A percentile compares a stretch with the other conserved stretches of the same genome.
phyloP scores from a whole-genome alignment of 1,284 basidiomycete species.

The Sanguinoderma infundibulare region DNA sequence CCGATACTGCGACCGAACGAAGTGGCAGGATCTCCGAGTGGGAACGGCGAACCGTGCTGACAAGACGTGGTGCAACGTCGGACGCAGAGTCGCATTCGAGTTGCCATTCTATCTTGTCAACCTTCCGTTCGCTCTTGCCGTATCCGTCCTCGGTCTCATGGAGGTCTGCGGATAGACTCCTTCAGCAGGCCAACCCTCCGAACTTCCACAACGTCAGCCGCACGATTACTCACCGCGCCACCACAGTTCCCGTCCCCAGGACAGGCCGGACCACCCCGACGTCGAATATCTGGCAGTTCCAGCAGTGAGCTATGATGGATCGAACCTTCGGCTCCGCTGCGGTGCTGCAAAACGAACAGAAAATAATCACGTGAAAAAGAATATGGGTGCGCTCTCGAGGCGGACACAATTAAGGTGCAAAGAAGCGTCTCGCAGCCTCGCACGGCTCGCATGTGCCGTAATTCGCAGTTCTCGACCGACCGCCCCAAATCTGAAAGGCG shows the following conservation, averaged over 20 bases:
- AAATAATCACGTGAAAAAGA: too few species aligned
- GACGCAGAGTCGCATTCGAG: background rate
- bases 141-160: background rate
- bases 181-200: background rate
- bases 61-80: too few species aligned
- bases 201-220: background rate
- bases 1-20: background rate
- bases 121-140: background rate
- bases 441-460: background rate
- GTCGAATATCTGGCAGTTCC: background rate
- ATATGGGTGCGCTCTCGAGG: background rate
- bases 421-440: too few species aligned
- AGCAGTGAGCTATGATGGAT: background rate
- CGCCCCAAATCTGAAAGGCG: background rate
- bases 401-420: background rate
- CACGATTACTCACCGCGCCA: too few species aligned
- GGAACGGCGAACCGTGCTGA: too few species aligned
- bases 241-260: too few species aligned
- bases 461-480: background rate
- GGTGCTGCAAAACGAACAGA: too few species aligned
- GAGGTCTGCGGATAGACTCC: background rate
- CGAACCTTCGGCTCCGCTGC: too few species aligned
- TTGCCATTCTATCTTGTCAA: background rate
- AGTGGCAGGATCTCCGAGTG: background rate
- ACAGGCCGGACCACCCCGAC: background rate